Conservation (phyloP, 2,329 filamentous ascomycete species). For the Rhynchosporium graminicola region DNA sequence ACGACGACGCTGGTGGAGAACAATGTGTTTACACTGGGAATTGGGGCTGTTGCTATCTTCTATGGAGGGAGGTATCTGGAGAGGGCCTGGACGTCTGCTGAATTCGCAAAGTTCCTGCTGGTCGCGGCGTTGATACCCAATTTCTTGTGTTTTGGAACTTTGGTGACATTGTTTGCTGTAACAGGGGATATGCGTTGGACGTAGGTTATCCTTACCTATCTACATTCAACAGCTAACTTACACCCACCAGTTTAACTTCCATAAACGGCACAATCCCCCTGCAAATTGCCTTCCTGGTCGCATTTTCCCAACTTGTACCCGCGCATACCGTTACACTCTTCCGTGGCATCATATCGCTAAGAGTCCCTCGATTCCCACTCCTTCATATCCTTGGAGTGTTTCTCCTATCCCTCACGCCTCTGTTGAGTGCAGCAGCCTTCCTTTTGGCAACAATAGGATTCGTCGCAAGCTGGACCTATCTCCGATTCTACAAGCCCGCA, state of each 20-base stretch:
- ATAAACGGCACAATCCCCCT: slow-evolving; percentile 87
- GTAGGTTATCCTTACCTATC: slow-evolving; percentile 50
- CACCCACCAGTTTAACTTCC: slow-evolving; percentile 63
- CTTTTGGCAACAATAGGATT: slow-evolving; percentile 81
- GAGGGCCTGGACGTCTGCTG: slow-evolving; percentile 88
- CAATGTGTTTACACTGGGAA: slow-evolving; percentile 82
- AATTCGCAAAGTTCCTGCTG: slow-evolving; percentile 87
- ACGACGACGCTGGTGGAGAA: slow-evolving; percentile 88
- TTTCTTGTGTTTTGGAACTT: slow-evolving; percentile 68
- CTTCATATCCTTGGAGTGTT: slow-evolving; percentile 75
- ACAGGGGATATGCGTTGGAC: slow-evolving; percentile 67
- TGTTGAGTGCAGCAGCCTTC: slow-evolving; percentile 69
- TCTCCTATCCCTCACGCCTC: slow-evolving; percentile 61
- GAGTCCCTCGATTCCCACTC: slow-evolving; percentile 73
- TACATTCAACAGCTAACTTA: slow-evolving; percentile 31
- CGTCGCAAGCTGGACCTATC: slow-evolving; percentile 88
- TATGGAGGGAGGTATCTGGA: slow-evolving; percentile 95
- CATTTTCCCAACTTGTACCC: slow-evolving; percentile 95
- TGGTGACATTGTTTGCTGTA: slow-evolving; percentile 72
- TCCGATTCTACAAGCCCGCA: slow-evolving; percentile 87
- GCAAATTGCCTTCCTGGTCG: slow-evolving; percentile 91
- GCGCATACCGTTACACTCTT: slow-evolving; percentile 96
- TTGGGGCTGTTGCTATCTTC: slow-evolving; percentile 78
- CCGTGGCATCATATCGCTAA: slow-evolving; percentile 82
- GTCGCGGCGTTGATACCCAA: slow-evolving; percentile 81